Evolutionary conservation across 495 filamentous ascomycete species (phyloP), one percentile per base, ranked within the genome.

Genomic region (Penicillium arizonense): DNA sequence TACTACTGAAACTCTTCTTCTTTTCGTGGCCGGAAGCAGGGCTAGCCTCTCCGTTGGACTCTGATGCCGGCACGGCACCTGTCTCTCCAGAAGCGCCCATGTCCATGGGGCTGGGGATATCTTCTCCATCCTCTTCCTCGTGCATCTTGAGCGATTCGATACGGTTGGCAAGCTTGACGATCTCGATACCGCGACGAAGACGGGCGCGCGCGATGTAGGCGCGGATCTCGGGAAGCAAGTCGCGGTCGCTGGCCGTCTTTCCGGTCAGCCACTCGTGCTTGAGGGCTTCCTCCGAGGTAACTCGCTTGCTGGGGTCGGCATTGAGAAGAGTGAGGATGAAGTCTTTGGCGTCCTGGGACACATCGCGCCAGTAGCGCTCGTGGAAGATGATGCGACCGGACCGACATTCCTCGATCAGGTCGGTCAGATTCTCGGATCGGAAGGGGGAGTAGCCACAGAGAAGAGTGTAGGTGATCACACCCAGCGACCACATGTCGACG

Each of bases 401-500:
- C 54, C 85, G 88, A 73, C 91, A 97, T 72, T 99, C 94, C 52
- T 97, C 91, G 62, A 99, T 96, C 56, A 99, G 79, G 62, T 97
- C 94, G 50, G 87, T 82, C 26, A 99, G 75, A 61, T 88, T 96
- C 71, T 99, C 94, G 56, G 89, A 90, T 49, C 94, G 87, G 84
- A 97, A 99, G 26, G 94, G 94, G 10, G 93, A 96, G 72, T 99
- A 99, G 44, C 94, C 94, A 72, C 94, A 99, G 36, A 99, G 89
- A n/a, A 99, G 81, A 13, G 95, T 97, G 74, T 99, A 99, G 26
- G 95, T 97, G 64, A 99, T 97, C 58, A 99, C 93, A 57, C 94
- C 94, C 61, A 99, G 78, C 8, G 93, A 97, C 94, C 94, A 99
- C 89, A 99, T 95, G 65, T 99, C 94, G 26, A 97, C 94, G n/a